Conservation (phyloP, 495 filamentous ascomycete species). For the Lichenothelia convexa region DNA sequence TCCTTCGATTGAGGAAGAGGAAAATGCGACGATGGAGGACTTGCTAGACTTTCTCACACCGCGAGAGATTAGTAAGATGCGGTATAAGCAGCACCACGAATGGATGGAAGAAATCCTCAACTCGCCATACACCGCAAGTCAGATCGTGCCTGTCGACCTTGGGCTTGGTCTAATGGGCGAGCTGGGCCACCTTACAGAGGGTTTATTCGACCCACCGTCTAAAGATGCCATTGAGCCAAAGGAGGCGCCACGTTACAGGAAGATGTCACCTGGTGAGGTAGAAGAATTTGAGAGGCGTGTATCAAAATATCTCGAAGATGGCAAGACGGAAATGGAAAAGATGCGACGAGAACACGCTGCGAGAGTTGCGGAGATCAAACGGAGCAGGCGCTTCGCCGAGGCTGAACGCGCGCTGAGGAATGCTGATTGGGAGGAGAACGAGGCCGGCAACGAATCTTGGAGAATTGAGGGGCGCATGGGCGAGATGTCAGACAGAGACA, state of each 20-base stretch:
- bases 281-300: slow-evolving; percentile 64
- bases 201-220: slow-evolving; percentile 49
- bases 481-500: slow-evolving; percentile 1
- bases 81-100: slow-evolving; percentile 89
- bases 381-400: slow-evolving; percentile 24
- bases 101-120: slow-evolving; percentile 98
- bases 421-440: slow-evolving; percentile 9
- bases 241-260: slow-evolving; percentile 19
- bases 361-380: slow-evolving; percentile 54
- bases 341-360: slow-evolving; percentile 62
- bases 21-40: slow-evolving; percentile 71
- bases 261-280: slow-evolving; percentile 45
- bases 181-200: slow-evolving; percentile 61
- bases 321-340: slow-evolving; percentile 60
- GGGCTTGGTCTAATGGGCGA: slow-evolving; percentile 76
- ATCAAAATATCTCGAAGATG: slow-evolving; percentile 40
- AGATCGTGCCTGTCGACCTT: slow-evolving; percentile 75
- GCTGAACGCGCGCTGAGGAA: slow-evolving; percentile 18
- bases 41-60: slow-evolving; percentile 74
- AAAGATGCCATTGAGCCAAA: slow-evolving; percentile 8
- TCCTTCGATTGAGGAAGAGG: slow-evolving; percentile 60
- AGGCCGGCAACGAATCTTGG: slow-evolving; percentile 3
- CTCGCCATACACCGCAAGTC: slow-evolving; percentile 61
- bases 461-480: no score
- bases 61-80: slow-evolving; percentile 62